Conservation (phyloP, 768 basidiomycete species). For the Tylopilus cervinicoccineus region DNA sequence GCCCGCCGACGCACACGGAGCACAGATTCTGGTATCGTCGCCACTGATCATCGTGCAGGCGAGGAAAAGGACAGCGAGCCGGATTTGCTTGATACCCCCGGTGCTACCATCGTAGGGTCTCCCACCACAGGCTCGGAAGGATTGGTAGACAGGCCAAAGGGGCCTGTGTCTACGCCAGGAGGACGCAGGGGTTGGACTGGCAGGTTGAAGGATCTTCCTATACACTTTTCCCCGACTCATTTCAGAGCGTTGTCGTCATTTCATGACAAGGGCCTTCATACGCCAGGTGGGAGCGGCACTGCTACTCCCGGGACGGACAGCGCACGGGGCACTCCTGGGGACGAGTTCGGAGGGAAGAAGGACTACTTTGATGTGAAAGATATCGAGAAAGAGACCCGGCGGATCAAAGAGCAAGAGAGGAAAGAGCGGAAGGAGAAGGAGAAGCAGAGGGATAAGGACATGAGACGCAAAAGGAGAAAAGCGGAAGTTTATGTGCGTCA, state of each 20-base stretch:
- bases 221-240: constrained; percentile 15
- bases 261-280: constrained; percentile 1
- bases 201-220: constrained; percentile 38
- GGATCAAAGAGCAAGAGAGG: constrained; percentile 19
- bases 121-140: constrained; percentile 9
- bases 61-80: constrained; percentile 8
- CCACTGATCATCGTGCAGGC: not conserved
- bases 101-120: constrained; percentile 14
- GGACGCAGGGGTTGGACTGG: constrained; percentile 32
- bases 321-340: constrained; percentile 14
- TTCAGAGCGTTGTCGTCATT: constrained; percentile 9
- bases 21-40: constrained; percentile 10
- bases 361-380: constrained; percentile 32
- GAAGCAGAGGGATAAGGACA: constrained; percentile 31
- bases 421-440: constrained; percentile 38
- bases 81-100: constrained; percentile 17
- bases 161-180: constrained; percentile 2
- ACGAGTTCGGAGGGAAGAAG: constrained; percentile 19
- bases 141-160: not conserved
- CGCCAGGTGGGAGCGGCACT: constrained; percentile 16
- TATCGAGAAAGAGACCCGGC: constrained; percentile 24
- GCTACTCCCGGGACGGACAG: constrained; percentile 18
- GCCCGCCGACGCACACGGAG: constrained; percentile 8
- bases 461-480: constrained; percentile 57
- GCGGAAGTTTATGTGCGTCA: constrained; percentile 69